Evolutionary conservation across 2,329 filamentous ascomycete species (phyloP).

Genomic region (Incumbomyces lentus): DNA sequence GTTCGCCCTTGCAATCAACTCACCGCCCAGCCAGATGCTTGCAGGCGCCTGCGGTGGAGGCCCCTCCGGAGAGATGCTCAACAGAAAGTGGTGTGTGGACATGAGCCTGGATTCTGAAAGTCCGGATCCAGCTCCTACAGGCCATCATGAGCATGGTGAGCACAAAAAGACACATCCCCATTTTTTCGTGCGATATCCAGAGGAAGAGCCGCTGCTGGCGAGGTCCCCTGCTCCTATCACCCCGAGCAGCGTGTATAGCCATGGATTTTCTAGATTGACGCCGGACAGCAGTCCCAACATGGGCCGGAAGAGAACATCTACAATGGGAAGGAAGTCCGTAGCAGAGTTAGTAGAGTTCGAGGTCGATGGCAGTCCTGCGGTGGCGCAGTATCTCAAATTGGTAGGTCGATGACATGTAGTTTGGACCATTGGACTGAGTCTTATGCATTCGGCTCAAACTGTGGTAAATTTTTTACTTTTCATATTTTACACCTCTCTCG

Average conservation of each 20-base stretch:
- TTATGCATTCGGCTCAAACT: too few relatives aligned
- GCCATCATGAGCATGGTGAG: background rate
- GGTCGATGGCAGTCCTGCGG: constrained; percentile 6
- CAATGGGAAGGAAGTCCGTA: background rate
- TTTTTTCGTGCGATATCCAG: constrained; percentile 13
- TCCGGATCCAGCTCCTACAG: constrained; percentile 10
- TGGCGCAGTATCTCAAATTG: constrained; percentile 6
- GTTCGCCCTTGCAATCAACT: constrained; percentile 61
- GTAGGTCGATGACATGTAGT: background rate
- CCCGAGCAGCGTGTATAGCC: background rate
- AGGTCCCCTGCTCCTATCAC: background rate
- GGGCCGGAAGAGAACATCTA: background rate
- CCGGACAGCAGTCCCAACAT: background rate
- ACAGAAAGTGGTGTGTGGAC: constrained; percentile 34
- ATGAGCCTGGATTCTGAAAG: constrained; percentile 33
- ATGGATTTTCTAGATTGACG: background rate
- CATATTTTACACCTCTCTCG: too few relatives aligned
- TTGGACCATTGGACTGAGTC: background rate
- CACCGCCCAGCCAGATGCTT: constrained; percentile 42
- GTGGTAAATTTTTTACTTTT: too few relatives aligned
- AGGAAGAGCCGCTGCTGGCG: constrained; percentile 3
- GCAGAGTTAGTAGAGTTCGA: background rate
- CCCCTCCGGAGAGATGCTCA: constrained; percentile 41
- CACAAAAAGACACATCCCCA: constrained; percentile 9
- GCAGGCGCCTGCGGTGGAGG: constrained; percentile 48